A percentile compares a stretch with the other conserved stretches of the same genome.
phyloP scores from a whole-genome alignment of 2,329 filamentous ascomycete species.

The Cladosporium colombiae region DNA sequence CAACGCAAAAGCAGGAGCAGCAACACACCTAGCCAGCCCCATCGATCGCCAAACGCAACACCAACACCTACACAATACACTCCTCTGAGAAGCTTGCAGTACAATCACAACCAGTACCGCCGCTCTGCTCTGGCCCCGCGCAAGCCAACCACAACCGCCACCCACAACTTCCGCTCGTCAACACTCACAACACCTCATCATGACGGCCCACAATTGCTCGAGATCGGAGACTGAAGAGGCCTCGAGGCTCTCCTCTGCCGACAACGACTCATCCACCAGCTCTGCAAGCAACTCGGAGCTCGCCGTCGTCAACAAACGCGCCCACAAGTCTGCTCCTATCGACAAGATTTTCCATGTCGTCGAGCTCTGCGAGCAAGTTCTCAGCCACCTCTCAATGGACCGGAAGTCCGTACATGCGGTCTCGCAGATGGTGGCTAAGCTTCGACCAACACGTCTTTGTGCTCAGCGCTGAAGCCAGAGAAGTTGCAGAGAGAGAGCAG shows the following conservation, averaged over 20 bases:
- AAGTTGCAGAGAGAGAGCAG: neutral
- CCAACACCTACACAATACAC: too few relatives aligned
- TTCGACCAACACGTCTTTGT: neutral
- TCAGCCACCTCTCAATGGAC: neutral
- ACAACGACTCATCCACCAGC: neutral
- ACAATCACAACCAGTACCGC: too few relatives aligned
- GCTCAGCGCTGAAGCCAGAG: neutral
- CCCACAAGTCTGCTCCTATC: neutral
- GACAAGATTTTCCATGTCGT: neutral
- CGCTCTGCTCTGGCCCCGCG: too few relatives aligned
- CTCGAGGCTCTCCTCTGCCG: neutral
- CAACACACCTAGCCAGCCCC: too few relatives aligned
- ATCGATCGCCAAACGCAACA: too few relatives aligned
- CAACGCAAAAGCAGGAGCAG: too few relatives aligned
- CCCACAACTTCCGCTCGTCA: neutral
- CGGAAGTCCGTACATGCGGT: too few relatives aligned
- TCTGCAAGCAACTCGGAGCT: neutral
- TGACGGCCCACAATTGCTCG: neutral
- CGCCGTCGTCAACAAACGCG: neutral
- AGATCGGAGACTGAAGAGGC: neutral
- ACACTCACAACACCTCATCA: neutral
- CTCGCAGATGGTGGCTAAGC: neutral
- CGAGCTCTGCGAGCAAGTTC: conserved; percentile 4
- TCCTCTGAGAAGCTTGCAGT: too few relatives aligned
- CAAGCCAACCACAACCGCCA: neutral